Evolutionary conservation across 2,329 filamentous ascomycete species (phyloP).

Genomic region (Huntiella moniliformis): DNA sequence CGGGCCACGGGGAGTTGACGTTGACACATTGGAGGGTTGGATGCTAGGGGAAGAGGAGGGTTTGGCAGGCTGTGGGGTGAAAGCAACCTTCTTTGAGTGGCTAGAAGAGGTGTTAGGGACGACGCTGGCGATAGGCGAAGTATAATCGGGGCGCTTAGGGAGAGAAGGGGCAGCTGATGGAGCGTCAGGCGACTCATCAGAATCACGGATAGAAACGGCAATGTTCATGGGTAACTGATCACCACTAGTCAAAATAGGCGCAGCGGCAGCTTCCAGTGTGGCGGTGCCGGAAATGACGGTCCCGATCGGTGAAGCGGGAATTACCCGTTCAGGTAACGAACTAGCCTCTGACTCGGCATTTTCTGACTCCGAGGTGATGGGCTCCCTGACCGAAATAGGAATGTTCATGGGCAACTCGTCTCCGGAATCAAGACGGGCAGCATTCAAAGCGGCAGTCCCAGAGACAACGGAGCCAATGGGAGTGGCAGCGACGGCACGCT

Average conservation of each 20-base stretch:
- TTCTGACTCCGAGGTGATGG: too few species aligned
- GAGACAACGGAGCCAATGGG: too few species aligned
- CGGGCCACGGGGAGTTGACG: too few species aligned
- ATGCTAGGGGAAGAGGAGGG: too few species aligned
- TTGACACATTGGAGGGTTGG: too few species aligned
- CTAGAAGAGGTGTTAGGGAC: neutral
- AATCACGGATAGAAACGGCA: neutral
- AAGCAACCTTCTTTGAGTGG: too few species aligned
- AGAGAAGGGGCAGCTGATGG: neutral
- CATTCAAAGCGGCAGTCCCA: too few species aligned
- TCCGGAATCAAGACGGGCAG: too few species aligned
- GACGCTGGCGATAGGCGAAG: neutral
- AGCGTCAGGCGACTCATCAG: neutral
- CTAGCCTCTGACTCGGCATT: neutral
- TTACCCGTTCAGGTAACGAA: neutral
- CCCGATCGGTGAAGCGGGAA: neutral
- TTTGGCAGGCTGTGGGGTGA: too few species aligned
- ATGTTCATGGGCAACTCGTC: too few species aligned
- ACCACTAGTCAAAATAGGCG: neutral
- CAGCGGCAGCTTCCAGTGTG: neutral
- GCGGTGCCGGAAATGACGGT: neutral
- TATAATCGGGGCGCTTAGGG: neutral
- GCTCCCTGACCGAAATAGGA: too few species aligned
- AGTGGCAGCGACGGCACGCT: too few species aligned
- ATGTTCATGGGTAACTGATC: neutral